Percentiles rank a stretch among this genome's conserved stretches.
Evolutionary conservation across 768 basidiomycete species (phyloP).

Genomic region (Lactarius pseudohatsudake): DNA sequence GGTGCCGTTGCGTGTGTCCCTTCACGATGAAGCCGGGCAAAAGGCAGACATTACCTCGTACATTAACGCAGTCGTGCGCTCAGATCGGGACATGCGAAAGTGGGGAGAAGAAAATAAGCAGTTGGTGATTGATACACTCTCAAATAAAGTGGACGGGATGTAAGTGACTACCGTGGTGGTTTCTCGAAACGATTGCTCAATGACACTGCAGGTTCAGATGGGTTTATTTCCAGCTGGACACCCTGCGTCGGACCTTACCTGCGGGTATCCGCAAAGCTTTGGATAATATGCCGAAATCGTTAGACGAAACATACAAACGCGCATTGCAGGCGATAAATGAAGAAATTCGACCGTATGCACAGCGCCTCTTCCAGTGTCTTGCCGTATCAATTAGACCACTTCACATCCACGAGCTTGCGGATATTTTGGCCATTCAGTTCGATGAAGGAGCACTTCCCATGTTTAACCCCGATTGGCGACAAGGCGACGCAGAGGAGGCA

Average conservation of each 20-base stretch:
- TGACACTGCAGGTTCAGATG: conserved; percentile 5
- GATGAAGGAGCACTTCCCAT: neutral
- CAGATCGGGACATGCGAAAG: neutral
- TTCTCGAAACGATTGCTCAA: neutral
- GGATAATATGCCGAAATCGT: neutral
- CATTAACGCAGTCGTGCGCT: neutral
- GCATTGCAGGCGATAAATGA: neutral
- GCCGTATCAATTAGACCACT: conserved; percentile 2
- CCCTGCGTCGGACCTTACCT: neutral
- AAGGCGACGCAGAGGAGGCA: neutral
- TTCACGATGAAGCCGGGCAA: conserved; percentile 9
- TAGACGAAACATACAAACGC: conserved; percentile 8
- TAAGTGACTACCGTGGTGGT: neutral
- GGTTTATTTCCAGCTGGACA: conserved; percentile 1
- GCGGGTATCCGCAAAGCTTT: neutral
- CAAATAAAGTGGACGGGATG: conserved; percentile 9
- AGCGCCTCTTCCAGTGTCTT: conserved; percentile 15
- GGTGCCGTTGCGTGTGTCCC: neutral
- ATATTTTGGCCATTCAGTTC: conserved; percentile 7
- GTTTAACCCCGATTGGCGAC: conserved; percentile 3
- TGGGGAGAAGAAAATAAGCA: conserved; percentile 1
- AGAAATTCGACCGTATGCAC: neutral
- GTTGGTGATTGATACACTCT: conserved; percentile 5
- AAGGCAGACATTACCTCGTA: neutral
- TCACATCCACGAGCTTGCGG: conserved; percentile 8